Evolutionary conservation across 768 basidiomycete species (phyloP), one percentile per base, ranked within the genome.

Genomic region (Mycena chlorophos): DNA sequence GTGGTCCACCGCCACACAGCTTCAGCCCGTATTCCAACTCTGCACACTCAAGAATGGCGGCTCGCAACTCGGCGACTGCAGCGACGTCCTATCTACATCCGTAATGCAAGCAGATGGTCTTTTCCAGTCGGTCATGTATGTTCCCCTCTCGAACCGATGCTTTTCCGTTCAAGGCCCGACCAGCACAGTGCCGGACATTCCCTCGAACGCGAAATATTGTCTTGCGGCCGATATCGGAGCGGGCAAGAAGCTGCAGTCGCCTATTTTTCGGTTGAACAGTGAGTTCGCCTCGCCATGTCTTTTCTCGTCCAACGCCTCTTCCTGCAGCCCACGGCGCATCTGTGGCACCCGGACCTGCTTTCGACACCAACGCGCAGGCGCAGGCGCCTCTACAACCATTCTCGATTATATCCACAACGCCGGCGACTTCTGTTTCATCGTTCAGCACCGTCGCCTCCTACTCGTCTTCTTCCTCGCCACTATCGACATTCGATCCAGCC

Each of bases 321-420:
- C 31, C 19, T 26, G 1, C 28, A 60, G 58, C 58, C 37, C 29
- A 17, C 26, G 56, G 57, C 17, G 52, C 52, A 25, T 46, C 38
- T n/a, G 16, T 39, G 3, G 28, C 29, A 14, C 42, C 55, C n/a
- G 12, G 50, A 5, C 29, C 48, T 14, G 59, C 42, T 5, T 20
- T 30, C 34, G 40, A 54, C 12, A 52, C 59, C 53, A 54, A 60
- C 55, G 55, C 55, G 26, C 59, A 60, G 54, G 59, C 59, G 25
- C n/a, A n/a, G n/a, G n/a, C n/a, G n/a, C n/a, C n/a, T n/a, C n/a
- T n/a, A n/a, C n/a, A n/a, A n/a, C n/a, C n/a, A n/a, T n/a, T n/a
- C n/a, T n/a, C n/a, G n/a, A n/a, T n/a, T n/a, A n/a, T n/a, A n/a
- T n/a, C n/a, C n/a, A n/a, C n/a, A n/a, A 34, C 31, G 31, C 8